Conservation (phyloP, 2,329 filamentous ascomycete genomes). For the Exophiala xenobiotica region DNA sequence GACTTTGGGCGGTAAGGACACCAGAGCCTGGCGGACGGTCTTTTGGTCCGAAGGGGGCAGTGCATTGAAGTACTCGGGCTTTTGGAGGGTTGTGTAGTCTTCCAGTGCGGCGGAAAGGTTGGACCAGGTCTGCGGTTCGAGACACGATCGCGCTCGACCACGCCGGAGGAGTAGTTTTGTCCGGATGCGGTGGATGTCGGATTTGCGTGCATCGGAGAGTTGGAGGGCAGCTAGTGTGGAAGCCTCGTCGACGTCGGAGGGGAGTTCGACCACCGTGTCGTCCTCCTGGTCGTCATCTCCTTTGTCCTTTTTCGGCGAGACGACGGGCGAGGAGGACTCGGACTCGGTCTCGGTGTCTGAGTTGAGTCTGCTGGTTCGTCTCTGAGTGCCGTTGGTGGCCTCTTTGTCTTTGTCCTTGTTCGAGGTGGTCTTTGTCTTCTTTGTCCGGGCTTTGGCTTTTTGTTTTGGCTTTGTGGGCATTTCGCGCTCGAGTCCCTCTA, state of each 20-base stretch:
- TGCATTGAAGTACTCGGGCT: conserved; percentile 42
- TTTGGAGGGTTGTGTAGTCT: conserved; percentile 66
- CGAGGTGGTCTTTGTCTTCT: conserved; percentile 28
- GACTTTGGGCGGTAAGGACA: conserved; percentile 64
- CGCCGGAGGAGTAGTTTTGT: conserved; percentile 80
- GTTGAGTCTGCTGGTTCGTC: conserved; percentile 18
- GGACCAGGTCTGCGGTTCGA: conserved; percentile 61
- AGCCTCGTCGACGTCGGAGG: conserved; percentile 42
- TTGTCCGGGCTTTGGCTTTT: conserved; percentile 13
- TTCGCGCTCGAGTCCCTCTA: conserved; percentile 70
- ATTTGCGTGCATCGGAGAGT: conserved; percentile 48
- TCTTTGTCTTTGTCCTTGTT: conserved; percentile 23
- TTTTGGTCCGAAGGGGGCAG: conserved; percentile 66
- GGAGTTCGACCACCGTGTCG: conserved; percentile 51
- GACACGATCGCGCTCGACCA: conserved; percentile 61
- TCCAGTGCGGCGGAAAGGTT: conserved; percentile 73
- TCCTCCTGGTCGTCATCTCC: conserved; percentile 35
- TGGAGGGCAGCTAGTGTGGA: conserved; percentile 44
- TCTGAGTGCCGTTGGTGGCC: conserved; percentile 8
- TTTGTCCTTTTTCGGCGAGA: conserved; percentile 13
- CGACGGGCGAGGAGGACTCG: conserved; percentile 8
- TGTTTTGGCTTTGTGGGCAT: conserved; percentile 40
- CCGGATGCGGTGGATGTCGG: conserved; percentile 73
- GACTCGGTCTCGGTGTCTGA: conserved; percentile 23
- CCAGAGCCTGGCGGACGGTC: conserved; percentile 66